phyloP scores from a whole-genome alignment of 169 alveolate genomes.

The Plasmodium vivax region DNA sequence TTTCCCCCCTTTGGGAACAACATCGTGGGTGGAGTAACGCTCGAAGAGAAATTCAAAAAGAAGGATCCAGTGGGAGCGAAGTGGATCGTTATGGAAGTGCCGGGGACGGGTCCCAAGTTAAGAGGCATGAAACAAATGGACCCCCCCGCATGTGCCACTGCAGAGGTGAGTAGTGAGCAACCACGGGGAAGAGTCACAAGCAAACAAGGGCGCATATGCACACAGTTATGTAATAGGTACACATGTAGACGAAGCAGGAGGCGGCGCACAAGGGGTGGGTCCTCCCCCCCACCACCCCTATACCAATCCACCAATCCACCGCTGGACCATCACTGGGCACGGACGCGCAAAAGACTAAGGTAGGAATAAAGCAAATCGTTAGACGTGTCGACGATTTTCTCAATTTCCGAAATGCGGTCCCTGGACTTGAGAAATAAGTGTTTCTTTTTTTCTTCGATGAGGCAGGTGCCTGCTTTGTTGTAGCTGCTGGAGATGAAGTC shows the following conservation, averaged over 20 bases:
- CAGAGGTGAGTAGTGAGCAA: not conserved
- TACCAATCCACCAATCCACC: no score
- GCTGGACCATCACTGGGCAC: not conserved
- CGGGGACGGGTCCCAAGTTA: not conserved
- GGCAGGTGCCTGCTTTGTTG: conserved; percentile 20
- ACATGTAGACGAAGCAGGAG: not conserved
- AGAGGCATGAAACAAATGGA: not conserved
- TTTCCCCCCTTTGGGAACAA: not conserved
- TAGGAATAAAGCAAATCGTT: conserved; percentile 61
- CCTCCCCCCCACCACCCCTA: no score
- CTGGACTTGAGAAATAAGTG: conserved; percentile 47
- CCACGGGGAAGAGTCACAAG: not conserved
- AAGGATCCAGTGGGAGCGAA: not conserved
- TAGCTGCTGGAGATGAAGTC: conserved; percentile 57
- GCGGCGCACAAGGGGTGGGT: not conserved
- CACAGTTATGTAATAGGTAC: not conserved
- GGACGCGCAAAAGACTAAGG: conserved; percentile 6
- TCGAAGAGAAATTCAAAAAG: not conserved
- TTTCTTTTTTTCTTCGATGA: conserved; percentile 69
- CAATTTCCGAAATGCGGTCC: conserved; percentile 48
- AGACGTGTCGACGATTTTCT: conserved; percentile 29
- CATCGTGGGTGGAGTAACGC: not conserved
- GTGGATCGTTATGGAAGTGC: not conserved
- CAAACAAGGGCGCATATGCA: not conserved
- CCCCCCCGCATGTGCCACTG: not conserved